These are phyloP conservation scores for Cladorrhinum sp. DNA, from an alignment of 2,329 filamentous ascomycete genomes.

Conservation along the genomic window DNA sequence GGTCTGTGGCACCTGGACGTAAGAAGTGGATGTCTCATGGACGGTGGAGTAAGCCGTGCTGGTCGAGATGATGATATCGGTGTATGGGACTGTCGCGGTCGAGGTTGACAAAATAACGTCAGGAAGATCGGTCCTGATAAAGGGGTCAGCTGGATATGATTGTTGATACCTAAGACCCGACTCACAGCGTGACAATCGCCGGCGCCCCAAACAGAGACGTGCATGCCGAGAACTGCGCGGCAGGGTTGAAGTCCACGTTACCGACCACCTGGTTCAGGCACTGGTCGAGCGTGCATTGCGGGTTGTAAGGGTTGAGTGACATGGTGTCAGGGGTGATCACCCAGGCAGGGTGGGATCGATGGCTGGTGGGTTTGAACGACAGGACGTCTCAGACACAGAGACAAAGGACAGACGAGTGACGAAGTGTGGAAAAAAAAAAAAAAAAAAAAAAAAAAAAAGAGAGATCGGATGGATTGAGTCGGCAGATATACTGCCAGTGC, in stretches of 20 bases:
- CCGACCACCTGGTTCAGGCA: constrained; percentile 13
- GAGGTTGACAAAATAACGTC: background rate
- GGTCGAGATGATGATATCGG: background rate
- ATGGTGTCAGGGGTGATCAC: too few relatives aligned
- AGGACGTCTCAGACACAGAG: too few relatives aligned
- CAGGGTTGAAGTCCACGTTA: background rate
- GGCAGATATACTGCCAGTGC: too few relatives aligned
- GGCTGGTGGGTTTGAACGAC: too few relatives aligned
- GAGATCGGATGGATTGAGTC: too few relatives aligned
- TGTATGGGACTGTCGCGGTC: background rate
- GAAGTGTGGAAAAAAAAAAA: too few relatives aligned
- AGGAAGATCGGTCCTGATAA: too few relatives aligned
- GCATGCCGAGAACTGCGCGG: constrained; percentile 6
- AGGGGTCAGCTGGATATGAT: too few relatives aligned
- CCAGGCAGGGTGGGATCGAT: too few relatives aligned
- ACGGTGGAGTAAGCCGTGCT: background rate
- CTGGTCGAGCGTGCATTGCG: background rate
- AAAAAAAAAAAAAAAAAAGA: too few relatives aligned
- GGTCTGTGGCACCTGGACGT: background rate
- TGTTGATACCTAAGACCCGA: background rate
- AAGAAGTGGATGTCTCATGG: background rate
- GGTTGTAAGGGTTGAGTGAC: too few relatives aligned
- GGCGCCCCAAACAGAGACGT: constrained; percentile 4
- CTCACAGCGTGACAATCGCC: background rate
- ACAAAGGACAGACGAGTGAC: too few relatives aligned